Conservation (phyloP, 805 yeast genomes). For the Grigorovia humatica region DNA sequence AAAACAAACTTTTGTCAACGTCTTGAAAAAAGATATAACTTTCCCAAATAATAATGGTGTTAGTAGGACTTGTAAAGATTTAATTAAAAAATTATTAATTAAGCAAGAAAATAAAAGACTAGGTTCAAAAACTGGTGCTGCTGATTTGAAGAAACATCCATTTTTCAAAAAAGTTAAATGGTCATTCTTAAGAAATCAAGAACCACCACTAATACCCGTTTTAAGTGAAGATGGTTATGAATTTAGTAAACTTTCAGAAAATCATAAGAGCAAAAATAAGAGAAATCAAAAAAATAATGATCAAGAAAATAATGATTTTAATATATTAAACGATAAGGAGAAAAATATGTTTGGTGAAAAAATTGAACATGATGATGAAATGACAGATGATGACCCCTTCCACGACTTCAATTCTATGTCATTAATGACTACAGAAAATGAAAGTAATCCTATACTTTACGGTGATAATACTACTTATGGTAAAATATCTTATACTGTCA, state of each 20-base stretch:
- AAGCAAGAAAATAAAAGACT: constrained; percentile 84
- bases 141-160: constrained; percentile 83
- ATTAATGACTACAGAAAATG: constrained; percentile 53
- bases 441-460: constrained; percentile 40
- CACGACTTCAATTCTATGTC: constrained; percentile 80
- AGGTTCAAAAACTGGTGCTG: constrained; percentile 91
- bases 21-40: constrained; percentile 71
- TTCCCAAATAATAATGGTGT: constrained; percentile 63
- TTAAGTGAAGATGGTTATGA: constrained; percentile 46
- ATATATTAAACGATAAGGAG: constrained; percentile 17
- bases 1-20: constrained; percentile 80
- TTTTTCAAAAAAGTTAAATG: constrained; percentile 89
- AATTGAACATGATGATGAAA: constrained; percentile 28
- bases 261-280: constrained; percentile 10
- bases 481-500: constrained; percentile 32
- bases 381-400: constrained; percentile 59
- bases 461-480: constrained; percentile 36
- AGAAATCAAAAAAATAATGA: background rate
- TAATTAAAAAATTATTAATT: constrained; percentile 70
- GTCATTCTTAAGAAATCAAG: constrained; percentile 87
- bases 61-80: constrained; percentile 64
- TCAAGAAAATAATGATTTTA: constrained; percentile 2
- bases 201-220: constrained; percentile 93
- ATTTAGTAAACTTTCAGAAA: constrained; percentile 31
- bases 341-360: constrained; percentile 25